phyloP scores from a whole-genome alignment of 331 rosid genomes.

The Pyracantha coccinea region DNA sequence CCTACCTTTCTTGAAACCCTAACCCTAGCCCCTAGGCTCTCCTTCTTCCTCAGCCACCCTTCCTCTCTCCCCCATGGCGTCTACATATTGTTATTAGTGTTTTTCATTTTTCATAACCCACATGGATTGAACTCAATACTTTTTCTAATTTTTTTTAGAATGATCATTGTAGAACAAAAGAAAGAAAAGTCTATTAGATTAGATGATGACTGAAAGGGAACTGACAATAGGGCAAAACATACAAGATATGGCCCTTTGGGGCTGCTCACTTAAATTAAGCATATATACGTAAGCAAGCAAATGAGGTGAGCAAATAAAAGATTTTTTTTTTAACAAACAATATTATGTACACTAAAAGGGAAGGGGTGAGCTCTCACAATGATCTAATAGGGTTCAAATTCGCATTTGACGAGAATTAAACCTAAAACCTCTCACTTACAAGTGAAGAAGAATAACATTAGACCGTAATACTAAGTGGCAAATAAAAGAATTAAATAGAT shows the following conservation, averaged over 20 bases:
- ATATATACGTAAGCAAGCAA: background rate
- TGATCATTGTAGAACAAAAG: background rate
- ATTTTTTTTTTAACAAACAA: too few relatives aligned
- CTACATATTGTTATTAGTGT: background rate
- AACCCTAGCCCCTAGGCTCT: background rate
- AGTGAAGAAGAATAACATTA: too few relatives aligned
- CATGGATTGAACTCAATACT: background rate
- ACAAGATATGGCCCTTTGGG: background rate
- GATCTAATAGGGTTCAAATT: too few relatives aligned
- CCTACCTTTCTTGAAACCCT: background rate
- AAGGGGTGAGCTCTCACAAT: rapidly evolving
- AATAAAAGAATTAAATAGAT: too few relatives aligned
- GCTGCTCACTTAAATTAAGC: background rate
- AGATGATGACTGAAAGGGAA: background rate
- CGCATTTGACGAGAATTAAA: rapidly evolving
- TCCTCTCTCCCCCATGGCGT: background rate
- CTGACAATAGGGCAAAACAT: background rate
- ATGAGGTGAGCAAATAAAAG: background rate
- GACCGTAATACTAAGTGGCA: too few relatives aligned
- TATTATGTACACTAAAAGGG: too few relatives aligned
- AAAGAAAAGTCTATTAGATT: background rate
- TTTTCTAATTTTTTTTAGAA: background rate
- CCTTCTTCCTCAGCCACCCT: background rate
- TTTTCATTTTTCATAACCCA: background rate
- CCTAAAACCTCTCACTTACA: too few relatives aligned